Conservation (phyloP, 2,329 filamentous ascomycete species). For the Juglanconis sp. region DNA sequence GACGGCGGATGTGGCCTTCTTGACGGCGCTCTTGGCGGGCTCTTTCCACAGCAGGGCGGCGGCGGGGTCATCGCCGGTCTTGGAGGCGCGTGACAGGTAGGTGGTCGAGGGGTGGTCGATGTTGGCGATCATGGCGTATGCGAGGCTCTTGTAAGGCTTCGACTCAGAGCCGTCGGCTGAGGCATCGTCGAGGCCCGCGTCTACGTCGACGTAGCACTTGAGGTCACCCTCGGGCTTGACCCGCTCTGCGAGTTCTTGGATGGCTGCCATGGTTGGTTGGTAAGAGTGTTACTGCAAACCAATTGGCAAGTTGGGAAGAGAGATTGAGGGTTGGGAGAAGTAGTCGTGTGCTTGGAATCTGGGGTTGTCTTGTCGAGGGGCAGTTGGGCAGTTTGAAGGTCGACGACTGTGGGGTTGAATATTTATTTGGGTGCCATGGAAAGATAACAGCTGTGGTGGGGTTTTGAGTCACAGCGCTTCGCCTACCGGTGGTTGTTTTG, state of each 20-base stretch:
- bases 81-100: constrained; percentile 68
- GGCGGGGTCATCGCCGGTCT: constrained; percentile 62
- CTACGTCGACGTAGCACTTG: constrained; percentile 74
- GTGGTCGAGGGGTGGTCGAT: constrained; percentile 53
- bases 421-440: background rate
- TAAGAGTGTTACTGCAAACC: constrained; percentile 13
- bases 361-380: background rate
- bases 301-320: constrained; percentile 20
- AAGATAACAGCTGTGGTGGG: background rate
- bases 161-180: constrained; percentile 65
- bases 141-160: constrained; percentile 77
- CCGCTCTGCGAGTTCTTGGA: constrained; percentile 50
- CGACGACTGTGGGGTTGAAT: background rate
- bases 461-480: background rate
- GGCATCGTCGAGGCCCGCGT: constrained; percentile 69
- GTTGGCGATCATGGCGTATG: constrained; percentile 73
- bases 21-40: constrained; percentile 77
- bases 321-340: background rate
- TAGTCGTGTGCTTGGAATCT: background rate
- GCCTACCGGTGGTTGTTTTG: no score
- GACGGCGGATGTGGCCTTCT: constrained; percentile 75
- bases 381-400: constrained; percentile 1
- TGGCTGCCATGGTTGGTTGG: constrained; percentile 35
- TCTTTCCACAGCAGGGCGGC: constrained; percentile 73
- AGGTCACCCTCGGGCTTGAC: constrained; percentile 40